These are phyloP conservation scores for Plasmodium inui DNA, from an alignment of 169 alveolate species.

Conservation along the genomic window DNA sequence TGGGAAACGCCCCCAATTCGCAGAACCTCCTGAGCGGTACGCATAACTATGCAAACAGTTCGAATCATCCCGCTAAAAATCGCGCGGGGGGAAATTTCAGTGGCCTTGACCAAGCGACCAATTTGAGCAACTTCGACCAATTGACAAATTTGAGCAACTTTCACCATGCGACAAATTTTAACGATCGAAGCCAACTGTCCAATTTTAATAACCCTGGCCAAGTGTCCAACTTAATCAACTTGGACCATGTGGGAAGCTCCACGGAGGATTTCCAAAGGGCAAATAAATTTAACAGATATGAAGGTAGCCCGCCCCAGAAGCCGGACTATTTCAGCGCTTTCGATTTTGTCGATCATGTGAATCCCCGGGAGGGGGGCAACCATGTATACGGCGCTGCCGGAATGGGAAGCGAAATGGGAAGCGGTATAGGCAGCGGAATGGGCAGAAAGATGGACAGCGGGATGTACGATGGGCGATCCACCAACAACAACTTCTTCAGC, in stretches of 20 bases:
- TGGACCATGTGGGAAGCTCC: background rate
- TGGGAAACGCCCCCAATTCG: conserved; percentile 14
- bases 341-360: conserved; percentile 1
- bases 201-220: background rate
- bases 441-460: too few species aligned
- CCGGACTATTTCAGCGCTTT: conserved; percentile 9
- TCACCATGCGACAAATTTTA: background rate
- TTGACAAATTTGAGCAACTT: background rate
- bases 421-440: background rate
- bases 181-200: background rate
- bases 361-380: background rate
- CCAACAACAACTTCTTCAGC: background rate
- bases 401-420: background rate
- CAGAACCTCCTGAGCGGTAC: conserved; percentile 5
- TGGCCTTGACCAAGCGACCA: background rate
- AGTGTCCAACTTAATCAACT: background rate
- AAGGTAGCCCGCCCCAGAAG: background rate
- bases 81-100: background rate
- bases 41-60: background rate
- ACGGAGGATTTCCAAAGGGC: background rate
- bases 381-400: too few species aligned
- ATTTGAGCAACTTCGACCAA: too few species aligned
- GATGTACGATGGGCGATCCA: background rate
- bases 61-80: background rate
- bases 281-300: background rate